Conservation (phyloP, 352 stramenopile species). For the Thalassiosira pacifica region DNA sequence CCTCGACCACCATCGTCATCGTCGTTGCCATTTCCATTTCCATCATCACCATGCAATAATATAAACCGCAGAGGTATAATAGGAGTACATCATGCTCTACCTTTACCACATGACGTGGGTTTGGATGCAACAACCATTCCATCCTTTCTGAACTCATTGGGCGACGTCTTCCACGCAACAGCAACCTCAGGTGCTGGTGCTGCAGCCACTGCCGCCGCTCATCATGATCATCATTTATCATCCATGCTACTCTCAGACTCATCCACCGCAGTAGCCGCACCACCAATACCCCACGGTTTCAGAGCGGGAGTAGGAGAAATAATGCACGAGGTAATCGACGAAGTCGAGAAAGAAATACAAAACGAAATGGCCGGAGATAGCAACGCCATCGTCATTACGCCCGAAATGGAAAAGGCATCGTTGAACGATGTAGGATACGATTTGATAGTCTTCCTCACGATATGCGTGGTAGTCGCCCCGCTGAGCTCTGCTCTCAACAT, state of each 20-base stretch:
- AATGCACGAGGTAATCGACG: conserved; percentile 28
- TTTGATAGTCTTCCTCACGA: conserved; percentile 82
- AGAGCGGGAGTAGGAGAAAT: conserved; percentile 40
- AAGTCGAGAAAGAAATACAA: conserved; percentile 44
- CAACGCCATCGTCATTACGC: conserved; percentile 26
- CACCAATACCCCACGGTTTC: not conserved
- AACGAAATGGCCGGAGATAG: not conserved
- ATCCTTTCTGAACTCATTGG: conserved; percentile 10
- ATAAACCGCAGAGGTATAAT: conserved; percentile 5
- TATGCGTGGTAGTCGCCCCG: conserved; percentile 76
- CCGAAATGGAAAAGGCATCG: conserved; percentile 49
- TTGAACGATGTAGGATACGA: conserved; percentile 64
- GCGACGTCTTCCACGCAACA: conserved; percentile 1
- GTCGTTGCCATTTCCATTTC: not conserved
- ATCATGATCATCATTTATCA: conserved; percentile 11
- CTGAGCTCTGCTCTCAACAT: conserved; percentile 76
- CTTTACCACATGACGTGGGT: conserved; percentile 20
- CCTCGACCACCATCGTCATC: not conserved
- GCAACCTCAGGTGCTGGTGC: no score
- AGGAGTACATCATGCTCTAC: conserved; percentile 11
- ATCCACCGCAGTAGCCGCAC: no score
- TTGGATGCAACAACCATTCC: no score
- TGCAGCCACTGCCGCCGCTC: not conserved
- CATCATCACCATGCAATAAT: conserved; percentile 3
- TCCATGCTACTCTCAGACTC: conserved; percentile 30